Evolutionary conservation across 192 early-diverging fungal species (phyloP), one percentile per base, ranked within the genome.

Genomic region (Linnemannia schmuckeri): DNA sequence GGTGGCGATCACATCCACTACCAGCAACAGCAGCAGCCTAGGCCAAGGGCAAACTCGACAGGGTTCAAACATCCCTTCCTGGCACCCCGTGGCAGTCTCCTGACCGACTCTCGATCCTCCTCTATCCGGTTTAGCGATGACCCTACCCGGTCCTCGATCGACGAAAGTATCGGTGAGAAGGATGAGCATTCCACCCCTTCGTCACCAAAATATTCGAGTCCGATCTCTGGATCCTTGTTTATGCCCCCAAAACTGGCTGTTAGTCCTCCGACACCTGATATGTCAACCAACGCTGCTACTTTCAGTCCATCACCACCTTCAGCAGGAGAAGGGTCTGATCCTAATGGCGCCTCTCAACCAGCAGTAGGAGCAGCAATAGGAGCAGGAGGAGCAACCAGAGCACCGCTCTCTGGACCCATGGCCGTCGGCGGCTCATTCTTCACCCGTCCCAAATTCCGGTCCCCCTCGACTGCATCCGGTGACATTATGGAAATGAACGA

Each of bases 401-500:
- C 75, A 20, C 47, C 38, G 12, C 77, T 46, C 9, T 70, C 79
- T 40, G 72, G 79, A 15, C 80, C 85, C 0, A 22, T 81, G 35
- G 71, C 49, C 2, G 70, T 63, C 9, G 85, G 79, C 8, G 85
- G 85, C 24, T 81, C 85, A 27, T 87, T 87, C 54, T 87, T 81
- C 37, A 66, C 33, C 0, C 79, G 85, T 9, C 78, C 83, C 20
- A 72, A 70, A 40, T 77, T 87, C 72, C 79, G 85, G 3, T 78
- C 85, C 0, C 76, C 85, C 8, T 81, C 85, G 9, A 80, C 80
- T 5, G 46, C 57, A 0, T 77, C 79, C 6, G 85, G 76, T 27
- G 85, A 87, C 44, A 87, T 87, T 17, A 87, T 87, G 85, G 85
- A 87, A 24, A 87, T 87, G 70, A 87, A 87, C 37, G 85, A 87